Base-by-base conservation (phyloP, 495 filamentous ascomycete species). In the Aspergillus egyptiacus region DNA sequence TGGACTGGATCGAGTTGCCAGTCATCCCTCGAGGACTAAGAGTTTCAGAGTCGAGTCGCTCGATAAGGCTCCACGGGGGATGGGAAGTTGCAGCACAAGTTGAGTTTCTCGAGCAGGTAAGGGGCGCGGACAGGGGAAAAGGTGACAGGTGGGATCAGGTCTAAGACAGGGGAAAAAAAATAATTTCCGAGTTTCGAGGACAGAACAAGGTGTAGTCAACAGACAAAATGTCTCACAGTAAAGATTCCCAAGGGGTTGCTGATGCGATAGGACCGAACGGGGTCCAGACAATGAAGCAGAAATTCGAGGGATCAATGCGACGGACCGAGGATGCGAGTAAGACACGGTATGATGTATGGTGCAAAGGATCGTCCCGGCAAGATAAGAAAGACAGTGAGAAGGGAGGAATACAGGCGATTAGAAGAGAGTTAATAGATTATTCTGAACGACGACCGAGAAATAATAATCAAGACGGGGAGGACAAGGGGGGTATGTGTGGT, bases 1-100 rank as follows among this genome's bases (percentile, higher is more conserved):
- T 72, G 34, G 69, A 71, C 62, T 72, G 71, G 49, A 64, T 72
- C 50, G 68, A 71, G 60, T 63, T 73, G 61, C 67, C 64, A 65
- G 68, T 72, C 71, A 74, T 74, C 55, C 69, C 69, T 74, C 55
- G 62, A 62, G 45, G 57, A 60, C 30, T 41, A 45, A 42, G 48
- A 39, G 46, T 49, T 46, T 32, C 39, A 50, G 33, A 45, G 48
- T 54, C 44, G 34, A 61, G 54, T 49, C 32, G 51, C 51, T 47
- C 37, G 53, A 53, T 50, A 43, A 49, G 34, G 33, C 35, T 27
- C 37, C 57, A 63, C 58, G 58, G 65, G 60, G 56, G 50, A n/a
- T n/a, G n/a, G 54, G 44, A 24, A 50, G 46, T 34, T 48, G 43
- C 53, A 53, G 55, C 56, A 48, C 61, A 22, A n/a, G 37, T 27